Evolutionary conservation across 306 rosid species (phyloP).

Genomic region (Quercus dentata): DNA sequence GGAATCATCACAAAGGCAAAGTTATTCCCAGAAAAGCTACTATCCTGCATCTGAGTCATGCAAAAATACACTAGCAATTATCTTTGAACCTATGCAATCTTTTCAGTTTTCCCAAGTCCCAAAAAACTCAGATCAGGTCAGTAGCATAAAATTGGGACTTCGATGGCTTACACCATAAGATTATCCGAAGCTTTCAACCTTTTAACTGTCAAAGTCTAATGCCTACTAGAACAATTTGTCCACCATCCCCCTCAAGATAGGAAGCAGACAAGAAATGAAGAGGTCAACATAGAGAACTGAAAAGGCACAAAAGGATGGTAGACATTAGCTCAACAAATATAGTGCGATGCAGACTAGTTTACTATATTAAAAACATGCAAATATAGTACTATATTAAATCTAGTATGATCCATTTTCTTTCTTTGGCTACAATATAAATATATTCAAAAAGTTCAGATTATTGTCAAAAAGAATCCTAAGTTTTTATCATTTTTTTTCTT

Average conservation of each 20-base stretch:
- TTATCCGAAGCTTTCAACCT: background rate
- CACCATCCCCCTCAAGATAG: too few species aligned
- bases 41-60: background rate
- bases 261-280: too few species aligned
- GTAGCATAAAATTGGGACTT: background rate
- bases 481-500: background rate
- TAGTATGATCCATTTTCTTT: background rate
- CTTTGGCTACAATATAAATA: background rate
- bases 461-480: background rate
- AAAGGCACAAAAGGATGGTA: too few species aligned
- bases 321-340: too few species aligned
- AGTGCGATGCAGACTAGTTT: too few species aligned
- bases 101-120: conserved; percentile 1
- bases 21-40: background rate
- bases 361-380: background rate
- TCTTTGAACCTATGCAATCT: conserved; percentile 9
- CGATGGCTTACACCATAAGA: background rate
- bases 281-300: too few species aligned
- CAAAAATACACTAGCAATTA: background rate
- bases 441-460: background rate
- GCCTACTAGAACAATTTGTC: background rate
- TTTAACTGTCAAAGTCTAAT: background rate
- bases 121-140: background rate
- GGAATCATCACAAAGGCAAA: conserved; percentile 7
- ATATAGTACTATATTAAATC: background rate